Conservation (phyloP, 768 basidiomycete species). For the Sutorius australiensis region DNA sequence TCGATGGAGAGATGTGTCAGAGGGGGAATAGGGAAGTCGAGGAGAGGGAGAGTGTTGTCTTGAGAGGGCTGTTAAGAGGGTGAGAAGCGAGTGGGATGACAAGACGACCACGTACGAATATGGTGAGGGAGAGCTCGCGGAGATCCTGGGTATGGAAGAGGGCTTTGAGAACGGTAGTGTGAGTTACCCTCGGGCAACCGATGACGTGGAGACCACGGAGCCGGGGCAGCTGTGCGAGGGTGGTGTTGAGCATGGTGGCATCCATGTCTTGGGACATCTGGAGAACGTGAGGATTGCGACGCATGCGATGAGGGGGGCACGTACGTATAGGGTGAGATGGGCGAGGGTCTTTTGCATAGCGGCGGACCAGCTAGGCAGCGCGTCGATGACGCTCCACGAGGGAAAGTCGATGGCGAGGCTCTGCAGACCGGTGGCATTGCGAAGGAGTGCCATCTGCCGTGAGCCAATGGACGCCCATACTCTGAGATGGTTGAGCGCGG, state of each 20-base stretch:
- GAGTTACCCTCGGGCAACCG: constrained; percentile 55
- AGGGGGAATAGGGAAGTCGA: constrained; percentile 30
- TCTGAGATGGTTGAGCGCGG: constrained; percentile 44
- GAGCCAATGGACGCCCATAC: constrained; percentile 51
- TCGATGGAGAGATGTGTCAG: constrained; percentile 55
- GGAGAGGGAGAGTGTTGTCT: constrained; percentile 4
- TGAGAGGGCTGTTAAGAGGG: constrained; percentile 11
- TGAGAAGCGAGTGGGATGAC: neutral
- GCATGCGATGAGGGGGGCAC: constrained; percentile 20
- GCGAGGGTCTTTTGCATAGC: constrained; percentile 43
- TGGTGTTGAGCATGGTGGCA: constrained; percentile 44
- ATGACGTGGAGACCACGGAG: constrained; percentile 60
- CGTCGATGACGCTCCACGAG: constrained; percentile 60
- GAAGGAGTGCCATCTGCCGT: constrained; percentile 45
- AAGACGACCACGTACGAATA: constrained; percentile 42
- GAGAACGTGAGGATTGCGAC: neutral
- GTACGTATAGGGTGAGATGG: constrained; percentile 56
- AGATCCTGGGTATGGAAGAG: constrained; percentile 48
- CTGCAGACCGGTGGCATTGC: constrained; percentile 38
- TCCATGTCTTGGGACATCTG: constrained; percentile 60
- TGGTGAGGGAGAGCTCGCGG: constrained; percentile 58
- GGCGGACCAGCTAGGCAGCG: constrained; percentile 54
- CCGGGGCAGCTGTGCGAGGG: constrained; percentile 47
- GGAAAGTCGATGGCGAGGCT: constrained; percentile 53
- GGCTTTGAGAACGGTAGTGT: constrained; percentile 45